Evolutionary conservation across 78 protist species (phyloP), one percentile per base, ranked within the genome.

Genomic region (Emiliania huxleyi): DNA sequence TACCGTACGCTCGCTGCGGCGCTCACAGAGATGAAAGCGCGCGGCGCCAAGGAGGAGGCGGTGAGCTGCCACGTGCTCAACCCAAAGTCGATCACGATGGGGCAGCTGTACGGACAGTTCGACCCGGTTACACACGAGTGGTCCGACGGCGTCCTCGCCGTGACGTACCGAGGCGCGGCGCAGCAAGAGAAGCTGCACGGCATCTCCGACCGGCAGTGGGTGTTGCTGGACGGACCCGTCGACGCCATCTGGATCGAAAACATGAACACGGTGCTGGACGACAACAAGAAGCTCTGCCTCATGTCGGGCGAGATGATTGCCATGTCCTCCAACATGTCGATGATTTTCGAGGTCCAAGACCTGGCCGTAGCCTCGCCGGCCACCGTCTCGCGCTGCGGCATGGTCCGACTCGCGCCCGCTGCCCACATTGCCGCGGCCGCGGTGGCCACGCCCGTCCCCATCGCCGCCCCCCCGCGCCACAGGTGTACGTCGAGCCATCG

Each of bases 191-290:
- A 92, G 62, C 55, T 91, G 48, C n/a, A 62, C 29, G 33, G 5
- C 29, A 29, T 94, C 11, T 75, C 91, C n/a, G 93, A 88, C 44
- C 91, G 95, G 2, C 93, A 96, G 73, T 96, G 97, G 97, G 62
- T 97, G 19, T 19, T 97, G 55, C 91, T 97, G 29, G 98, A 97
- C 84, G 98, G 98, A 22, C 98, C 98, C 3, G 98, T 97, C 35
- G 98, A 97, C 49, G 97, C 98, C 49, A 48, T 95, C 37, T 96
- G 97, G 98, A 96, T 97, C n/a, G 98, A 97, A 81, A 90, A 81
- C 92, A 95, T 96, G 95, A 96, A 96, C 94, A 95, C 98, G 43
- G 97, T 96, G 77, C 96, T 98, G 46, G 99, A 98, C 91, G 99
- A 98, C 95, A 98, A 97, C 97, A 97, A 96, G 95, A 96, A 94